Evolutionary conservation across 2,329 filamentous ascomycete species (phyloP).

Genomic region (Purpureocillium lavendulum): DNA sequence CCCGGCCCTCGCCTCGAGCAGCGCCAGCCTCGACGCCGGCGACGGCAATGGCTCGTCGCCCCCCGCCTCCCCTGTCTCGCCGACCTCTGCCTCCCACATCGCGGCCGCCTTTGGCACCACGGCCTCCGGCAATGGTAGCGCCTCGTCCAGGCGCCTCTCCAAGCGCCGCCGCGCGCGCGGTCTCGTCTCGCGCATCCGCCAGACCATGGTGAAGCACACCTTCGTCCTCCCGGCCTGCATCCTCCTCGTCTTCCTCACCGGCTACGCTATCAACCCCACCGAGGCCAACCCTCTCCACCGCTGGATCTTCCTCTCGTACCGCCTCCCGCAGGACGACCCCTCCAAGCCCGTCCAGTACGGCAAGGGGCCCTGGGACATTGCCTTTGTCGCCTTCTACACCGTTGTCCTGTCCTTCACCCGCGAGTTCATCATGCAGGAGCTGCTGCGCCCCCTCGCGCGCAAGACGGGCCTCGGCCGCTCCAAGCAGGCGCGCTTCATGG

Average conservation of each 20-base stretch:
- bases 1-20: conserved; percentile 44
- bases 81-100: neutral
- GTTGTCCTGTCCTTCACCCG: conserved; percentile 86
- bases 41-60: conserved; percentile 9
- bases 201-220: conserved; percentile 52
- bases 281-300: conserved; percentile 69
- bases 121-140: conserved; percentile 12
- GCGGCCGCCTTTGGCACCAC: neutral
- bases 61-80: neutral
- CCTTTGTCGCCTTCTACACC: conserved; percentile 83
- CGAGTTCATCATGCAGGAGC: conserved; percentile 90
- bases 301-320: conserved; percentile 88
- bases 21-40: conserved; percentile 31
- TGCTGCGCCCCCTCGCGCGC: conserved; percentile 69
- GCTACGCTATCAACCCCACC: conserved; percentile 69
- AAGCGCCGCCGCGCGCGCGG: conserved; percentile 49
- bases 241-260: conserved; percentile 50
- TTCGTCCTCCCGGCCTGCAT: conserved; percentile 61
- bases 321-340: conserved; percentile 42
- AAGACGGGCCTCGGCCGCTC: conserved; percentile 61
- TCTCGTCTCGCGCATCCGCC: conserved; percentile 36
- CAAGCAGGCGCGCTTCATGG: conserved; percentile 90
- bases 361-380: conserved; percentile 80
- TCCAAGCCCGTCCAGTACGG: conserved; percentile 61
- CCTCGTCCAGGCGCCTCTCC: conserved; percentile 32